phyloP scores from a whole-genome alignment of 2,329 filamentous ascomycete species.

The Talaromyces albobiverticillius region DNA sequence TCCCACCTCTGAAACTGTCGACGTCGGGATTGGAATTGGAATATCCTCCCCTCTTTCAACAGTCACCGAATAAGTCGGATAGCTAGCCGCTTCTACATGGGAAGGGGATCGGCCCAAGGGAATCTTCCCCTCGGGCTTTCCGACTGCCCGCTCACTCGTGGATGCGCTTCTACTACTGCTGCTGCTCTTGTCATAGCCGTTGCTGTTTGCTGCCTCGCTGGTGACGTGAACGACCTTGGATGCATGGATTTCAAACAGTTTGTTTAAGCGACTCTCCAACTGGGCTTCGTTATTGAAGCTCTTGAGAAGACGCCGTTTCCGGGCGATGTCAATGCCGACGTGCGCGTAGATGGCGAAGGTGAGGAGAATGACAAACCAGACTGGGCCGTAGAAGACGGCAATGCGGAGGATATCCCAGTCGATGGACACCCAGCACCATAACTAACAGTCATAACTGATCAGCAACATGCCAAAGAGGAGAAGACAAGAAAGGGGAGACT shows the following conservation, averaged over 20 bases:
- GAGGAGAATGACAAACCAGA: conserved; percentile 41
- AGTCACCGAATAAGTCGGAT: conserved; percentile 27
- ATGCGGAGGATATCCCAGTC: conserved; percentile 71
- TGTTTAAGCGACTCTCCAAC: conserved; percentile 39
- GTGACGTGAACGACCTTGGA: conserved; percentile 64
- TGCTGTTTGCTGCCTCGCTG: conserved; percentile 42
- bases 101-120: background rate
- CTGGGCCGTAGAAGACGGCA: conserved; percentile 64
- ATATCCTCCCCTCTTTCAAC: conserved; percentile 25
- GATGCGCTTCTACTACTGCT: background rate
- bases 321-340: conserved; percentile 37
- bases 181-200: background rate
- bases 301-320: conserved; percentile 61
- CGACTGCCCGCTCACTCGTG: background rate
- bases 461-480: background rate
- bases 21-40: conserved; percentile 11
- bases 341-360: conserved; percentile 41
- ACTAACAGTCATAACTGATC: conserved; percentile 36
- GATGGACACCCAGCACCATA: conserved; percentile 77
- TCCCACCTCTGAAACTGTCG: background rate
- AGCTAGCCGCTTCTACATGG: background rate
- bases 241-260: conserved; percentile 38
- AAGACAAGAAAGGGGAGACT: conserved; percentile 17
- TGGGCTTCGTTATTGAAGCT: conserved; percentile 51
- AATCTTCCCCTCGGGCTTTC: background rate